These are phyloP conservation scores for Colletotrichum ledebouriae DNA, from an alignment of 2,329 filamentous ascomycete species.

Conservation along the genomic window DNA sequence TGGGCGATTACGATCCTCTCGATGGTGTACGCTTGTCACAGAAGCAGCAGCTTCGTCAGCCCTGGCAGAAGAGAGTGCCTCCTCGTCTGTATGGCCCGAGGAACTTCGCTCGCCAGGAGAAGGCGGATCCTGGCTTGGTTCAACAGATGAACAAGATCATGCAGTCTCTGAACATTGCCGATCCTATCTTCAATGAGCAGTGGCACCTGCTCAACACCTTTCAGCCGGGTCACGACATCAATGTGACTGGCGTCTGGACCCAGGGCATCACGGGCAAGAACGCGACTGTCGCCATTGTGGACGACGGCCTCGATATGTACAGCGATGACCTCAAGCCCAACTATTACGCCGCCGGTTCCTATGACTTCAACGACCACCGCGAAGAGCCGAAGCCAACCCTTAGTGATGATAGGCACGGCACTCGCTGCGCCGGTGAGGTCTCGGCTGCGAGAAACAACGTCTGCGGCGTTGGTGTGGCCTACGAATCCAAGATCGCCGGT, in stretches of 20 bases:
- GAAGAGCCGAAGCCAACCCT: conserved; percentile 86
- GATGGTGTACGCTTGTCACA: conserved; percentile 83
- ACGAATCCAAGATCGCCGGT: conserved; percentile 89
- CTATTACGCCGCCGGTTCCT: conserved; percentile 93
- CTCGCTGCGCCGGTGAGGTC: conserved; percentile 94
- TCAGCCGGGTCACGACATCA: conserved; percentile 89
- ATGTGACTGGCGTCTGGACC: conserved; percentile 94
- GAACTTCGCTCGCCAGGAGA: conserved; percentile 39
- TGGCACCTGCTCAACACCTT: conserved; percentile 94
- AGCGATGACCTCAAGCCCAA: conserved; percentile 93
- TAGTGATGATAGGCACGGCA: conserved; percentile 89
- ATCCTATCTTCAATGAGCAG: conserved; percentile 93
- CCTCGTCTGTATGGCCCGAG: conserved; percentile 45
- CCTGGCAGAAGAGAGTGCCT: conserved; percentile 67
- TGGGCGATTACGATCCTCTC: conserved; percentile 69
- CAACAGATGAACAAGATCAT: conserved; percentile 72
- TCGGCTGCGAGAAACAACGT: conserved; percentile 92
- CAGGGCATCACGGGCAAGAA: conserved; percentile 92
- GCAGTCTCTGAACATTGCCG: conserved; percentile 78
- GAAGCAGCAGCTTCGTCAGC: conserved; percentile 73
- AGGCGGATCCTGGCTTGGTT: conserved; percentile 60
- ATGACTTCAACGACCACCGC: conserved; percentile 92
- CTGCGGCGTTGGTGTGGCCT: conserved; percentile 96
- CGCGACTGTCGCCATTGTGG: conserved; percentile 91
- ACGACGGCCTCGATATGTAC: conserved; percentile 96